Conservation (phyloP, 2,329 filamentous ascomycete genomes). For the Verticillium longisporum region DNA sequence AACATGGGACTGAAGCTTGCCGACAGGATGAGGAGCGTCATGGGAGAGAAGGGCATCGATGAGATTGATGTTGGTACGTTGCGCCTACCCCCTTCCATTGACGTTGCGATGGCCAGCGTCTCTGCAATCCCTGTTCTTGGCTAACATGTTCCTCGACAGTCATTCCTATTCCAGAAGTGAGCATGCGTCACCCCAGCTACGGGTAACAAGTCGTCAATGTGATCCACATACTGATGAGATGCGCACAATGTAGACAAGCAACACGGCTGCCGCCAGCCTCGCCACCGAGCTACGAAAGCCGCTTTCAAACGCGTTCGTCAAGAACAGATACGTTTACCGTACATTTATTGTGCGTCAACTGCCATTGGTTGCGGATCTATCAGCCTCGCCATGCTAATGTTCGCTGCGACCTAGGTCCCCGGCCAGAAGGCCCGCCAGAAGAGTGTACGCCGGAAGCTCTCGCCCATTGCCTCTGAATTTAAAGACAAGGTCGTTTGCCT, state of each 20-base stretch:
- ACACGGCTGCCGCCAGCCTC: slow-evolving; percentile 71
- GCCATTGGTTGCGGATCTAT: too few relatives aligned
- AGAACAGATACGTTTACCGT: slow-evolving; percentile 83
- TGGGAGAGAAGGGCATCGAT: slow-evolving; percentile 62
- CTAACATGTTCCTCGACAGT: slow-evolving; percentile 32
- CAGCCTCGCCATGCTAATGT: neutral
- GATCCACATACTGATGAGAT: too few relatives aligned
- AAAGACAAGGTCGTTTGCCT: slow-evolving; percentile 70
- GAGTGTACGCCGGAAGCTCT: slow-evolving; percentile 83
- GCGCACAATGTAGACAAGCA: slow-evolving; percentile 59
- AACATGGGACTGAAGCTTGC: slow-evolving; percentile 83
- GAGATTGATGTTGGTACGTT: slow-evolving; percentile 61
- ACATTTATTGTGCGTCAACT: slow-evolving; percentile 59
- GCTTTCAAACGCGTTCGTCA: slow-evolving; percentile 64
- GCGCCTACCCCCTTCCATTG: neutral
- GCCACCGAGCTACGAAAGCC: slow-evolving; percentile 69
- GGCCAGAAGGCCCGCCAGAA: slow-evolving; percentile 75
- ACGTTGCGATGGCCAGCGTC: neutral
- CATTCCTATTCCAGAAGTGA: slow-evolving; percentile 59
- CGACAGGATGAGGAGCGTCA: slow-evolving; percentile 57
- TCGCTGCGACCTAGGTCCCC: slow-evolving; percentile 37
- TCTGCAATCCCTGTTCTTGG: neutral
- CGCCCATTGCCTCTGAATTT: slow-evolving; percentile 81
- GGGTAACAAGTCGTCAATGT: too few relatives aligned
- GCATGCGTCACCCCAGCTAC: too few relatives aligned